Evolutionary conservation across 192 early-diverging fungal genomes (phyloP), one percentile per base, ranked within the genome.

Genomic region (Coemansia sp.): DNA sequence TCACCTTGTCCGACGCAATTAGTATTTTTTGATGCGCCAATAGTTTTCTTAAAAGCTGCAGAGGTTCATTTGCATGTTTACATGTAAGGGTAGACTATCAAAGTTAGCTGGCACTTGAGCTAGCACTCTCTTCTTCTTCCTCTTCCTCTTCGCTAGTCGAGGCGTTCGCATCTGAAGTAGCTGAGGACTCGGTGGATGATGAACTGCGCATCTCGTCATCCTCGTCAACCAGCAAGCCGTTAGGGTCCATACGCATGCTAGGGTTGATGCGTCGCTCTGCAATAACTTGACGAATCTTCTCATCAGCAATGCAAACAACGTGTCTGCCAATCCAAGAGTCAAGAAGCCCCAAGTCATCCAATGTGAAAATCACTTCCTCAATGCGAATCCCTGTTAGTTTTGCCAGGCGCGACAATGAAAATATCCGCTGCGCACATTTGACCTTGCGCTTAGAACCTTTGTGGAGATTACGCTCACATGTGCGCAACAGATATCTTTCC

Each of bases 321-420:
- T 74, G 65, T 23, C 52, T 55, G n/a, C 82, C 74, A 16, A 72
- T 68, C 88, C 88, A 92, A 21, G 74, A 76, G 54, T 71, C 62
- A 64, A 88, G 71, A 69, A 91, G 67, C 0, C 81, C 87, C 73
- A 88, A 73, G 18, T 72, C 68, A 7, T 84, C 76, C 54, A 93
- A 71, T 8, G 88, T 86, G 58, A 82, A 81, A 28, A 93, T 44
- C 48, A 93, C 69, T 58, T 93, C 90, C n/a, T 90, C 87, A 25
- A 83, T 80, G 49, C 76, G 73, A 54, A 93, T 90, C 1, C 89
- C 84, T 7, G 91, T 93, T 51, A 77, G 49, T 24, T 64, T 49
- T 0, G 87, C 71, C 31, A 92, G 56, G 23, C 56, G 66, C 41
- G 54, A 88, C 25, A 30, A 83, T 55, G 60, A 87, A 30, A 64